phyloP scores from a whole-genome alignment of 2,329 filamentous ascomycete species.

The Colletotrichum lindemuthianum region DNA sequence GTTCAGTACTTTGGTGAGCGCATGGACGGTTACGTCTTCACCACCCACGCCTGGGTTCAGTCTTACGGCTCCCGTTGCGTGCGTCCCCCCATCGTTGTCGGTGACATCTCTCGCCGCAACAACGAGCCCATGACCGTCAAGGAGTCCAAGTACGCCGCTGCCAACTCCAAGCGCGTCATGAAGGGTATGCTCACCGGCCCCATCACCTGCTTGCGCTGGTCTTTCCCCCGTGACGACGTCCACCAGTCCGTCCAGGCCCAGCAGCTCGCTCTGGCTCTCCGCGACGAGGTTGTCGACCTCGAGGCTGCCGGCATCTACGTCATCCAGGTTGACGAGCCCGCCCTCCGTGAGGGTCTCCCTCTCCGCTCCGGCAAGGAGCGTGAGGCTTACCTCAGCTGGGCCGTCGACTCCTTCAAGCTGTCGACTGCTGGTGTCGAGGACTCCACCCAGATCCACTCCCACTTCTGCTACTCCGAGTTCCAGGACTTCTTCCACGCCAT shows the following conservation, averaged over 20 bases:
- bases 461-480: slow-evolving; percentile 99
- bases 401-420: slow-evolving; percentile 97
- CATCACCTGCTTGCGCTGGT: slow-evolving; percentile 99
- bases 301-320: slow-evolving; percentile 96
- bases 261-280: slow-evolving; percentile 97
- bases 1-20: slow-evolving; percentile 99
- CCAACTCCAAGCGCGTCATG: slow-evolving; percentile 98
- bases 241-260: slow-evolving; percentile 99
- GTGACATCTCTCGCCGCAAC: slow-evolving; percentile 95
- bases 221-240: slow-evolving; percentile 99
- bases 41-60: slow-evolving; percentile 99
- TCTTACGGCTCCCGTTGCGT: slow-evolving; percentile 98
- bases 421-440: slow-evolving; percentile 93
- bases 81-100: slow-evolving; percentile 96
- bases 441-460: slow-evolving; percentile 98
- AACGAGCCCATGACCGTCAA: slow-evolving; percentile 92
- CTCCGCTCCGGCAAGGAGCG: slow-evolving; percentile 94
- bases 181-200: slow-evolving; percentile 99
- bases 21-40: slow-evolving; percentile 97
- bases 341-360: slow-evolving; percentile 98
- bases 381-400: slow-evolving; percentile 96
- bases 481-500: slow-evolving; percentile 99
- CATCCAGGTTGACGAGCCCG: slow-evolving; percentile 99
- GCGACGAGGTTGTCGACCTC: slow-evolving; percentile 97
- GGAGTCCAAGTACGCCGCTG: slow-evolving; percentile 99